Conservation (phyloP, 495 filamentous ascomycete species). For the Clohesyomyces aquaticus region DNA sequence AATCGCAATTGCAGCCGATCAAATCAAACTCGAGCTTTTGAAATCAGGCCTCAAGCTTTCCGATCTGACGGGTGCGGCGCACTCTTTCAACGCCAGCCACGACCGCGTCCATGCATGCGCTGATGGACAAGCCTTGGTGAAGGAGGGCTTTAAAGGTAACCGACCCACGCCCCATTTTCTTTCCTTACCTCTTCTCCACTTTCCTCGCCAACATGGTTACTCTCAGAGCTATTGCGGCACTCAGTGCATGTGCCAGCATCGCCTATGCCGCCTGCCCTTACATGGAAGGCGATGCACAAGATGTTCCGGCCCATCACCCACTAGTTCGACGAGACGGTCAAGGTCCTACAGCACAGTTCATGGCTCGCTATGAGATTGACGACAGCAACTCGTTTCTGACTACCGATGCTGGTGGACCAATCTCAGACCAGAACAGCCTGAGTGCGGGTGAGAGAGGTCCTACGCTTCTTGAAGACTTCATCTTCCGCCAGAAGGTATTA, state of each 20-base stretch:
- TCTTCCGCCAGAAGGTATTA: slow-evolving; percentile 70
- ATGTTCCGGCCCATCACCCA: slow-evolving; percentile 26
- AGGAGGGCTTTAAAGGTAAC: too few relatives aligned
- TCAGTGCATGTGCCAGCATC: slow-evolving; percentile 9
- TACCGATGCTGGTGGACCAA: slow-evolving; percentile 74
- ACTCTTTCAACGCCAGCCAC: too few relatives aligned
- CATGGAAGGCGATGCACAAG: slow-evolving; percentile 33
- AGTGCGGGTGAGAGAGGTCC: slow-evolving; percentile 74
- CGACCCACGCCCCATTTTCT: not conserved
- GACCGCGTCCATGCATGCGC: too few relatives aligned
- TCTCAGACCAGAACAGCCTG: slow-evolving; percentile 70
- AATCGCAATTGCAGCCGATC: not conserved
- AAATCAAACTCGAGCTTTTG: not conserved
- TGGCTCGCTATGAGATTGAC: slow-evolving; percentile 64
- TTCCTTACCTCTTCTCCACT: not conserved
- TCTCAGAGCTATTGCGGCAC: slow-evolving; percentile 7
- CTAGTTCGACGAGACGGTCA: slow-evolving; percentile 23
- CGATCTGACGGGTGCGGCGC: not conserved
- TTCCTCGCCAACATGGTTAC: slow-evolving; percentile 9
- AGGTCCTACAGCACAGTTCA: slow-evolving; percentile 34
- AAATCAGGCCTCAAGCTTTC: too few relatives aligned
- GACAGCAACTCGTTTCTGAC: slow-evolving; percentile 68
- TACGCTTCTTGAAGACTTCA: slow-evolving; percentile 78
- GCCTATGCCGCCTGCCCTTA: slow-evolving; percentile 36
- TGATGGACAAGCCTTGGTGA: too few relatives aligned